These are phyloP conservation scores for Trifolium repens DNA, from an alignment of 306 rosid species.

Conservation along the genomic window DNA sequence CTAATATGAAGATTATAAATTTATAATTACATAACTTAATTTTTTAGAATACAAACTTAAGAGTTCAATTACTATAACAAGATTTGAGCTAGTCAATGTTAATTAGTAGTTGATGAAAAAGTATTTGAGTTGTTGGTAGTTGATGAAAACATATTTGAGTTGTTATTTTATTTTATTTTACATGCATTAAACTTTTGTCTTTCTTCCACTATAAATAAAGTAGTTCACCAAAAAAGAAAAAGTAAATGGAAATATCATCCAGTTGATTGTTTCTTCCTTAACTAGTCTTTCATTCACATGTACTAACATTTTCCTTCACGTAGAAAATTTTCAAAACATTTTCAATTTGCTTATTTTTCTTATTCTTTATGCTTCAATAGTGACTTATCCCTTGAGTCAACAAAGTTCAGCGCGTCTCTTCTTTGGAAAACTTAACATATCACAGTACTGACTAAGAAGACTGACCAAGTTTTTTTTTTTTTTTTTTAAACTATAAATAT, in stretches of 20 bases:
- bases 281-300: slow-evolving; percentile 8
- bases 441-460: neutral
- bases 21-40: too few relatives aligned
- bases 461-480: neutral
- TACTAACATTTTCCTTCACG: neutral
- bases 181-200: neutral
- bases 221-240: too few relatives aligned
- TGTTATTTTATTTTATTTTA: neutral
- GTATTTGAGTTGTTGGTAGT: neutral
- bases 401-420: neutral
- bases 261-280: neutral
- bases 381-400: neutral
- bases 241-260: too few relatives aligned
- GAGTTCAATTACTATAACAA: too few relatives aligned
- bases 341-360: neutral
- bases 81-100: neutral
- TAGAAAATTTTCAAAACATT: neutral
- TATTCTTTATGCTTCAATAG: neutral
- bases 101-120: neutral
- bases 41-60: too few relatives aligned
- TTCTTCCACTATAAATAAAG: too few relatives aligned
- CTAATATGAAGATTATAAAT: too few relatives aligned
- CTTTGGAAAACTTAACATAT: neutral
- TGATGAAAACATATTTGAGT: neutral
- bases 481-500: too few relatives aligned